A percentile compares a stretch with the other conserved stretches of the same genome.
Conservation (phyloP, 495 filamentous ascomycete species). For the Durotheca rogersii region DNA sequence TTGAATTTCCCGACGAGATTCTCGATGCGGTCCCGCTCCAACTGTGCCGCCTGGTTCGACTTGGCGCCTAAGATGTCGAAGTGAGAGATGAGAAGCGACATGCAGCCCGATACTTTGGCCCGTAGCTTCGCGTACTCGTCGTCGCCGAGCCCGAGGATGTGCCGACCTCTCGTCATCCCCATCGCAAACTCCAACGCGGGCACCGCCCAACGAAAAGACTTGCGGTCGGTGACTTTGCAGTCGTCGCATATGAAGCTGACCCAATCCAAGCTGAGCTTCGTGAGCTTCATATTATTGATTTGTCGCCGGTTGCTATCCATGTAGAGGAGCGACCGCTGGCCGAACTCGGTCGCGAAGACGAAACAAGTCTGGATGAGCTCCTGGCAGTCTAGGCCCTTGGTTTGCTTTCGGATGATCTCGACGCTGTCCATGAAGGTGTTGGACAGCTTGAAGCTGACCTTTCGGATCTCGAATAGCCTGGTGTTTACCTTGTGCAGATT, state of each 20-base stretch:
- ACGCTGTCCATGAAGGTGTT: slow-evolving; percentile 99
- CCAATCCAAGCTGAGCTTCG: slow-evolving; percentile 92
- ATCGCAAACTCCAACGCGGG: slow-evolving; percentile 94
- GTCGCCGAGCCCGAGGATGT: slow-evolving; percentile 84
- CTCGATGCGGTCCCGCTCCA: slow-evolving; percentile 73
- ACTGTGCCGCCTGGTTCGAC: slow-evolving; percentile 87
- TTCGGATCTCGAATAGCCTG: slow-evolving; percentile 92
- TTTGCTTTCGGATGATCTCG: slow-evolving; percentile 83
- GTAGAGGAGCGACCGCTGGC: slow-evolving; percentile 85
- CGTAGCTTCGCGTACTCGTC: slow-evolving; percentile 79
- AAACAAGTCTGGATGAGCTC: slow-evolving; percentile 99
- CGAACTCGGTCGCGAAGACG: slow-evolving; percentile 96
- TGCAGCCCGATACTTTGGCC: slow-evolving; percentile 91
- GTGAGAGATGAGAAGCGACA: slow-evolving; percentile 95
- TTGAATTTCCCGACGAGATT: slow-evolving; percentile 69
- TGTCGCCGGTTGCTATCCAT: slow-evolving; percentile 91
- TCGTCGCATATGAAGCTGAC: slow-evolving; percentile 97
- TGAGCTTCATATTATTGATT: slow-evolving; percentile 95
- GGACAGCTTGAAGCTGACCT: slow-evolving; percentile 93
- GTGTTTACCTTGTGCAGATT: slow-evolving; percentile 90
- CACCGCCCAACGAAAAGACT: slow-evolving; percentile 97
- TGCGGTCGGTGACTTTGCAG: slow-evolving; percentile 89
- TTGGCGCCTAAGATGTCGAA: slow-evolving; percentile 98
- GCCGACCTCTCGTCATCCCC: slow-evolving; percentile 90
- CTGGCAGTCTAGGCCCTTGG: slow-evolving; percentile 80